Conservation (phyloP, 495 filamentous ascomycete species). For the Delitschia confertaspora region DNA sequence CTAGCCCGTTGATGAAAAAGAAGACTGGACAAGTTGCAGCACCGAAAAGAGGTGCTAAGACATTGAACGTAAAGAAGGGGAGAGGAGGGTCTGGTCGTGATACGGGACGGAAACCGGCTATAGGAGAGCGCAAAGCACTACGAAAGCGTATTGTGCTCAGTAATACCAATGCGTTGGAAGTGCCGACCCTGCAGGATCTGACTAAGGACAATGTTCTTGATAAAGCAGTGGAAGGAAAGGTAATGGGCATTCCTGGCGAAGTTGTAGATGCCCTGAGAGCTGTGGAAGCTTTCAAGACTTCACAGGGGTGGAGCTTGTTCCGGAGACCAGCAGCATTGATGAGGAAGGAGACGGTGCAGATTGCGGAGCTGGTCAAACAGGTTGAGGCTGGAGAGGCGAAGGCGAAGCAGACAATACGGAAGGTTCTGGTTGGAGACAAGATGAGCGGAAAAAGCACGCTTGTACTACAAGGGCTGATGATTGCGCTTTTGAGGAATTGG, state of each 20-base stretch:
- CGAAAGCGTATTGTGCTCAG: slow-evolving; percentile 83
- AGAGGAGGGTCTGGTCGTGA: slow-evolving; percentile 8
- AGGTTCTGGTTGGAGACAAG: slow-evolving; percentile 64
- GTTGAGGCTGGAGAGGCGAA: slow-evolving; percentile 41
- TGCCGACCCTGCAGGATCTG: slow-evolving; percentile 55
- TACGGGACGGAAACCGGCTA: slow-evolving; percentile 43
- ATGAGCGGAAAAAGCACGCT: slow-evolving; percentile 77
- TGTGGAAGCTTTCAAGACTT: slow-evolving; percentile 81
- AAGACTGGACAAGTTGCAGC: slow-evolving; percentile 11
- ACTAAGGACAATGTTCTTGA: slow-evolving; percentile 36
- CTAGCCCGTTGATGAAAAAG: slow-evolving; percentile 39
- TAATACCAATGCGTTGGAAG: slow-evolving; percentile 82
- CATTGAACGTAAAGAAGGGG: slow-evolving; percentile 30
- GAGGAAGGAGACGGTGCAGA: slow-evolving; percentile 61
- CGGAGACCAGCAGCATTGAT: slow-evolving; percentile 66
- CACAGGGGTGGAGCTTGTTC: slow-evolving; percentile 83
- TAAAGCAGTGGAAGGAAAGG: slow-evolving; percentile 47
- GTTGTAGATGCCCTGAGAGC: slow-evolving; percentile 71
- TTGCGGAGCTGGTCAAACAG: slow-evolving; percentile 53
- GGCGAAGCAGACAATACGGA: slow-evolving; percentile 50
- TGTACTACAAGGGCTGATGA: slow-evolving; percentile 73
- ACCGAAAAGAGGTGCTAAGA: slow-evolving; percentile 32
- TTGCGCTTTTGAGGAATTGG: slow-evolving; percentile 77
- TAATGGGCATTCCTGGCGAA: slow-evolving; percentile 59
- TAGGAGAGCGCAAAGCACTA: slow-evolving; percentile 76